phyloP scores from a whole-genome alignment of 2,329 filamentous ascomycete genomes.

The Penicillium sumatraense region DNA sequence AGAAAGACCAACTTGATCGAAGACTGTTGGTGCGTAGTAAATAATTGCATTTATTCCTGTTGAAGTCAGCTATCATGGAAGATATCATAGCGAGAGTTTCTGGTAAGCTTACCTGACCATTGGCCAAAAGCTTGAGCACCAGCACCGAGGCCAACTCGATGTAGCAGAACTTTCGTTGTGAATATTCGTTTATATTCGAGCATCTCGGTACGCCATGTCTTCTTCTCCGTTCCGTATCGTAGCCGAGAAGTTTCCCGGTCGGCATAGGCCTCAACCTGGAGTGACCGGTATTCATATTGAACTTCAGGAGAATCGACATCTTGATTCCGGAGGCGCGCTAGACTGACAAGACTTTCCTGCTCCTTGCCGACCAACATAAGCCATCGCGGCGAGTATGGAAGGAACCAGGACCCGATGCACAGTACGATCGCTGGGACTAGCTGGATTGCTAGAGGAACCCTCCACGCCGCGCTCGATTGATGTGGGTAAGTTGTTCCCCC shows the following conservation, averaged over 20 bases:
- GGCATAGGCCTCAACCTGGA: neutral
- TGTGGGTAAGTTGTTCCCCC: neutral
- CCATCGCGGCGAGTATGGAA: constrained; percentile 5
- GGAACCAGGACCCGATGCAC: neutral
- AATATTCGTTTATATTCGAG: neutral
- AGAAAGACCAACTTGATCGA: neutral
- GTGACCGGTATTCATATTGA: neutral
- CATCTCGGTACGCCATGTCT: neutral
- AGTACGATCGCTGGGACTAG: neutral
- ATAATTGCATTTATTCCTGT: constrained; percentile 2
- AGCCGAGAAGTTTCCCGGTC: neutral
- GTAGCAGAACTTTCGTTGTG: neutral
- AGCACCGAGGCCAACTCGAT: neutral
- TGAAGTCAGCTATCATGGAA: neutral
- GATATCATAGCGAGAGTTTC: too few relatives aligned
- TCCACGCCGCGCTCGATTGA: neutral
- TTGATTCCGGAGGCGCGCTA: neutral
- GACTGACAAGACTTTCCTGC: neutral
- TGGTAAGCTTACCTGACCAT: neutral
- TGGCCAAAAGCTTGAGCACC: constrained; percentile 1
- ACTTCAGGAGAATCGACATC: neutral
- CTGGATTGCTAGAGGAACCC: neutral
- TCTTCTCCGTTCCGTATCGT: neutral
- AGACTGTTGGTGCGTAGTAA: neutral
- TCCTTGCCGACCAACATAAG: neutral